A percentile compares a stretch with the other conserved stretches of the same genome.
Conservation (phyloP, 768 basidiomycete genomes). For the Boletales sp. region DNA sequence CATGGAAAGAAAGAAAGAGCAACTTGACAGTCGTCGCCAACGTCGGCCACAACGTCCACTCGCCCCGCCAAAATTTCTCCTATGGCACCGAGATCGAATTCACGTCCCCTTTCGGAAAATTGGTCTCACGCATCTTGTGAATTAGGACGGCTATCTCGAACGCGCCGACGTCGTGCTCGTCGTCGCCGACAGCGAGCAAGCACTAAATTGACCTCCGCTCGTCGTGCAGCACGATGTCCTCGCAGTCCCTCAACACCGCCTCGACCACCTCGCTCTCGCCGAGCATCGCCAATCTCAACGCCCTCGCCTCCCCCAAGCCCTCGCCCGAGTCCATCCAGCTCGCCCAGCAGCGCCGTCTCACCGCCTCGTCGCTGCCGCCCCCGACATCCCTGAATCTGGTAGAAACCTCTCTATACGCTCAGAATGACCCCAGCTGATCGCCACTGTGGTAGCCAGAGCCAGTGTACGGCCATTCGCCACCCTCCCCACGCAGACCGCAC, state of each 20-base stretch:
- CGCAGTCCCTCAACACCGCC: slow-evolving; percentile 29
- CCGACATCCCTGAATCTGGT: slow-evolving; percentile 42
- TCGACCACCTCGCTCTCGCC: slow-evolving; percentile 32
- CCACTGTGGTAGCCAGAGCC: slow-evolving; percentile 39
- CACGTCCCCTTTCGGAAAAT: slow-evolving; percentile 13
- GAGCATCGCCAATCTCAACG: slow-evolving; percentile 32
- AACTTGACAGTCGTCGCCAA: slow-evolving; percentile 6
- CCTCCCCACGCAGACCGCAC: slow-evolving; percentile 46
- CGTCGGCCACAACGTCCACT: slow-evolving; percentile 4
- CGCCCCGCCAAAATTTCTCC: slow-evolving; percentile 23
- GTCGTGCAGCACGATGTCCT: slow-evolving; percentile 21
- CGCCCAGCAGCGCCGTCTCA: slow-evolving; percentile 36
- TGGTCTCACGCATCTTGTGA: slow-evolving; percentile 18
- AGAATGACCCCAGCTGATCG: slow-evolving; percentile 10
- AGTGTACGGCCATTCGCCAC: slow-evolving; percentile 36
- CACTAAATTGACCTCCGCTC: slow-evolving; percentile 15
- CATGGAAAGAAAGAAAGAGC: slow-evolving; percentile 23
- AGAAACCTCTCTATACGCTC: not conserved
- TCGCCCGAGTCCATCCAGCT: slow-evolving; percentile 11
- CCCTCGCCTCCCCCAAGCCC: slow-evolving; percentile 29
- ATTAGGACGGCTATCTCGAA: slow-evolving; percentile 14
- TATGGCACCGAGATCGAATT: slow-evolving; percentile 6
- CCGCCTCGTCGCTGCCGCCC: slow-evolving; percentile 35
- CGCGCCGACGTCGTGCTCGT: slow-evolving; percentile 17
- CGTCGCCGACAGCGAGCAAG: slow-evolving; percentile 29